These are phyloP conservation scores for Hymenoscyphus repandus DNA, from an alignment of 2,329 filamentous ascomycete genomes.

Conservation along the genomic window DNA sequence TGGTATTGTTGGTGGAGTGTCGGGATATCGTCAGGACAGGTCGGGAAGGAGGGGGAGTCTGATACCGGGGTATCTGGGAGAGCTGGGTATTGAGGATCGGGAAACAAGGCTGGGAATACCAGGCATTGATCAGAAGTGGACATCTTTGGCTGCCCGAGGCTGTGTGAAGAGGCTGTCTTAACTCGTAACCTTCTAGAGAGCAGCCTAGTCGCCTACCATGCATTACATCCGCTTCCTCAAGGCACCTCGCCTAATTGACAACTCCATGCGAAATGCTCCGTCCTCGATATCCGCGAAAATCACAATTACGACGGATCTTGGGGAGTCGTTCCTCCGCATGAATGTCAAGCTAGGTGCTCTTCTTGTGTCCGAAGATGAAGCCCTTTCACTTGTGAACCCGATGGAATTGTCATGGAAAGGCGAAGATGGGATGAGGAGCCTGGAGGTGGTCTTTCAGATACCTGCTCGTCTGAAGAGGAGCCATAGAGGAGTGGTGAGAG, in stretches of 20 bases:
- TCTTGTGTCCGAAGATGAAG: conserved; percentile 10
- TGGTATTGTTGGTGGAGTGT: too few relatives aligned
- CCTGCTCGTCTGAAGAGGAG: neutral
- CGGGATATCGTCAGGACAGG: too few relatives aligned
- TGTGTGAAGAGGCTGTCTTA: too few relatives aligned
- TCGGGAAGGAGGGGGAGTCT: too few relatives aligned
- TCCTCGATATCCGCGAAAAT: conserved; percentile 41
- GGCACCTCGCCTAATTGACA: conserved; percentile 43
- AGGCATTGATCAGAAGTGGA: too few relatives aligned
- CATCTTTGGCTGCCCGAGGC: too few relatives aligned
- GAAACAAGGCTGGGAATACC: too few relatives aligned
- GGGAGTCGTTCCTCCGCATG: conserved; percentile 35
- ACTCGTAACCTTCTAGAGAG: neutral
- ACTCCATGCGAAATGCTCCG: conserved; percentile 20
- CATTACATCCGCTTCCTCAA: conserved; percentile 67
- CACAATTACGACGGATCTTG: conserved; percentile 64
- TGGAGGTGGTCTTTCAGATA: conserved; percentile 22
- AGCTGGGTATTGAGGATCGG: too few relatives aligned
- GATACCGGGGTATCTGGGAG: too few relatives aligned
- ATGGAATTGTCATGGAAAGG: conserved; percentile 24
- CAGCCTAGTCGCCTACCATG: conserved; percentile 33
- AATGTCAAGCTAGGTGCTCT: conserved; percentile 19
- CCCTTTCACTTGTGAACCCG: conserved; percentile 1
- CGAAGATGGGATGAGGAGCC: conserved; percentile 20
- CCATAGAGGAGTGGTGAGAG: conserved; percentile 14